Evolutionary conservation across 23 red algal species (phyloP), one percentile per base, ranked within the genome.

Genomic region (Rhodosorus marinus): DNA sequence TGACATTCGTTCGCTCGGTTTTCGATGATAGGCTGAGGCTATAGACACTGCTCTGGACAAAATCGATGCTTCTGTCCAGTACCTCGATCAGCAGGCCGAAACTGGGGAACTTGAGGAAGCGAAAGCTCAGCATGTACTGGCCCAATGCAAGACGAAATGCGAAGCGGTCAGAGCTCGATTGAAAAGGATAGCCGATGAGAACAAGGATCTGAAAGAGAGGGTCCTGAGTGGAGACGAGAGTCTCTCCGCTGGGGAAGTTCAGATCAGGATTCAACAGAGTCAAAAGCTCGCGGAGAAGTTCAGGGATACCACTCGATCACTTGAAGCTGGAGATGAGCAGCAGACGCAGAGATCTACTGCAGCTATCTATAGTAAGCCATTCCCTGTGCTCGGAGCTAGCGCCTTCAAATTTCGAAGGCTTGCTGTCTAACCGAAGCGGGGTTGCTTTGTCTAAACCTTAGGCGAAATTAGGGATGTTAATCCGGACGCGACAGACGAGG

Each of bases 151-250:
- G 11, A 17, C 38, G 17, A 84, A 74, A 47, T 52, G 68, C 4
- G 58, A 53, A 22, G 79, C 79, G 15, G 67, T 84, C 17, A 60
- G 79, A 17, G 66, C 66, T 27, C 79, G 68, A 1, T 49, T 84
- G 5, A 49, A 72, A 17, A 29, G 79, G 4, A 63, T 84, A n/a
- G 79, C 79, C 40, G 56, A 42, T 24, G 79, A 84, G 20, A 84
- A 84, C 57, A 51, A 36, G 2, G 57, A 51, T 20, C 21, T 84
- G 23, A 40, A 45, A 17, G 49, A 27, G 2, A 35, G 1, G 7
- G 8, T 47, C 8, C 25, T 60, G 17, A 35, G 24, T 29, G n/a
- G n/a, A n/a, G n/a, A n/a, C n/a, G n/a, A n/a, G n/a, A 2, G 42
- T 0, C 45, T 65, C 17, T 59, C 55, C 20, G 58, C 52, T 3